Base-by-base conservation (phyloP, 768 basidiomycete genomes). In the Hericium rajendrae region DNA sequence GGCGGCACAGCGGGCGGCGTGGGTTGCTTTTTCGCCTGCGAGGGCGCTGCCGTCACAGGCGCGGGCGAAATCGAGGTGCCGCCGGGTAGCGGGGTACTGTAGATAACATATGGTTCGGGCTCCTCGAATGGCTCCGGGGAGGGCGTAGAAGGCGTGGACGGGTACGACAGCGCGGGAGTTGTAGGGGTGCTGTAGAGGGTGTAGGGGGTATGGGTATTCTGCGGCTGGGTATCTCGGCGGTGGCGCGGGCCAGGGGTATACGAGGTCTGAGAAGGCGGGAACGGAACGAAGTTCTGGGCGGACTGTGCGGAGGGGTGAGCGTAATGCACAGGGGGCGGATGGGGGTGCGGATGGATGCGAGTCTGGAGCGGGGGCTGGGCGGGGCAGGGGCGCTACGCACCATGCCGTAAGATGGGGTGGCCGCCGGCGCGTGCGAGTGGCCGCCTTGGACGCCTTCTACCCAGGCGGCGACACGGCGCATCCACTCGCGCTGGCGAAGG, bases 401-500 rank as follows among this genome's bases (percentile, higher is more conserved):
- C 43, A 22, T 16, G 43, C n/a, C 22, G 22, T 46, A 46, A 26
- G 43, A 41, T 32, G 18, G 49, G n/a, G 38, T n/a, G 52, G 26
- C 15, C 59, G 60, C 56, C 51, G 62, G 60, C 46, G 53, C 41
- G 4, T 53, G 53, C 46, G 60, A 55, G 20, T 55, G 51, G n/a
- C 61, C 48, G 16, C 57, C 57, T 32, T 63, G 51, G n/a, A 63
- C 48, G 16, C 57, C 57, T 32, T 63, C 57, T 3, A 63, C 62
- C 62, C 62, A 63, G 20, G 60, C 62, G 6, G 52, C 57, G 39
- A 63, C 62, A 9, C 62, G 60, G 40, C 60, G 60, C 57, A 63
- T 62, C 60, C 62, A 62, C 50, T 63, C 60, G 38, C 60, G 60
- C 9, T 48, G 57, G 3, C 60, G 57, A 10, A 63, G 57, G 24